Evolutionary conservation across 768 basidiomycete genomes (phyloP).

Genomic region (Sistotremastrum suecicum): DNA sequence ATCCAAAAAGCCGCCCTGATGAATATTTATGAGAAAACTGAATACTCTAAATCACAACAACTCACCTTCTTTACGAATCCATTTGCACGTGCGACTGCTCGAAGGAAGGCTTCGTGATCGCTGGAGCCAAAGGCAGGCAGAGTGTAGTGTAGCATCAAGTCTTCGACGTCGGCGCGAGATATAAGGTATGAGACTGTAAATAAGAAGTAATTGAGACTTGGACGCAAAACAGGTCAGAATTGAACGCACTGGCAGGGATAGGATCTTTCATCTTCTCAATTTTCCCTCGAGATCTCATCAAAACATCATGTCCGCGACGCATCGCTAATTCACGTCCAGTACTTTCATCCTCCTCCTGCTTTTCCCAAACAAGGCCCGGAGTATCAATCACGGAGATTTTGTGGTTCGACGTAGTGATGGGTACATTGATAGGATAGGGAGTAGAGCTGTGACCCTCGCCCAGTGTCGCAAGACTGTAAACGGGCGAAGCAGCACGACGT

Average conservation of each 20-base stretch:
- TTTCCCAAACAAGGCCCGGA: slow-evolving; percentile 60
- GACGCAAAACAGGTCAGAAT: neutral
- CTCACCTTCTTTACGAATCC: slow-evolving; percentile 67
- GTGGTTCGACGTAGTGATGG: slow-evolving; percentile 30
- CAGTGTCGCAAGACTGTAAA: slow-evolving; percentile 41
- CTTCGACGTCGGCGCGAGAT: slow-evolving; percentile 52
- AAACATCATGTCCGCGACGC: slow-evolving; percentile 62
- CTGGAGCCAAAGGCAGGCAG: slow-evolving; percentile 65
- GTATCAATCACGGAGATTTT: slow-evolving; percentile 69
- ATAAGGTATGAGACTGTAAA: slow-evolving; percentile 53
- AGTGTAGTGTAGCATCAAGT: slow-evolving; percentile 81
- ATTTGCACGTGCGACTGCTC: slow-evolving; percentile 59
- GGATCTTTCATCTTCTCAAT: slow-evolving; percentile 81
- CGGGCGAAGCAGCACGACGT: slow-evolving; percentile 32
- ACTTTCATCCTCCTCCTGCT: slow-evolving; percentile 23
- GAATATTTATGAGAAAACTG: neutral
- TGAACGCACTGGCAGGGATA: slow-evolving; percentile 42
- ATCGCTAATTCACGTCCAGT: slow-evolving; percentile 19
- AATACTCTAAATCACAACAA: slow-evolving; percentile 1
- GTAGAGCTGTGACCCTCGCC: slow-evolving; percentile 62
- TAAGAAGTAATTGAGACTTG: slow-evolving; percentile 8
- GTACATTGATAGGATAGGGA: slow-evolving; percentile 47
- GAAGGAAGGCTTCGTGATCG: slow-evolving; percentile 59
- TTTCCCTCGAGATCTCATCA: slow-evolving; percentile 50
- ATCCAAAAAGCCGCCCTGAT: slow-evolving; percentile 59